These are phyloP conservation scores for Tremella mesenterica DNA, from an alignment of 768 basidiomycete species.

Conservation along the genomic window DNA sequence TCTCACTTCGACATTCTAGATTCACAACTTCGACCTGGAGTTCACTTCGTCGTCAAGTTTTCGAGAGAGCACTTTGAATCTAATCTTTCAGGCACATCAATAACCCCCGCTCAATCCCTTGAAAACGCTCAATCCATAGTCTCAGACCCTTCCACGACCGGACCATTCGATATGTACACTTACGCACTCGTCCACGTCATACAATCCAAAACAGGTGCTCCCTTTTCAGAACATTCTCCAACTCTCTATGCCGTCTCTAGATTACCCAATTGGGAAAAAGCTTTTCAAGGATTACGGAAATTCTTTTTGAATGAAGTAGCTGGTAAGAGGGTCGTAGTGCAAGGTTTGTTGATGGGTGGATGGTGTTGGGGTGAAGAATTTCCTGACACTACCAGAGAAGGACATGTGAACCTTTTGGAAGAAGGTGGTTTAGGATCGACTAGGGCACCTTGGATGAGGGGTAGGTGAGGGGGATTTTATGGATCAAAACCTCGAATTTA, in stretches of 20 bases:
- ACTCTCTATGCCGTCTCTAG: slow-evolving; percentile 77
- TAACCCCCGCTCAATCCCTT: slow-evolving; percentile 79
- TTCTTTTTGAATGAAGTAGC: slow-evolving; percentile 97
- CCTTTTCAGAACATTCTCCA: slow-evolving; percentile 48
- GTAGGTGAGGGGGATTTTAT: no score
- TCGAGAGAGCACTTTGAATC: no score
- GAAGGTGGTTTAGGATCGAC: no score
- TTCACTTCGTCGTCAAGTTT: no score
- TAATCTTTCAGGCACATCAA: slow-evolving; percentile 52
- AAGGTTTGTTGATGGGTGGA: slow-evolving; percentile 56
- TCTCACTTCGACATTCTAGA: no score
- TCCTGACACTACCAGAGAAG: no score
- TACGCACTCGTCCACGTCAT: slow-evolving; percentile 21
- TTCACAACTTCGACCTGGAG: no score
- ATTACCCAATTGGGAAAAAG: slow-evolving; percentile 83
- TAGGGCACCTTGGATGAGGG: no score
- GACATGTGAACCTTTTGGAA: no score
- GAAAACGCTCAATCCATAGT: slow-evolving; percentile 57
- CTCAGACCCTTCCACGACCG: slow-evolving; percentile 8
- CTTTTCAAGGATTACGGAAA: slow-evolving; percentile 79
- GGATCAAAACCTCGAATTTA: no score
- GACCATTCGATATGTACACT: slow-evolving; percentile 26
- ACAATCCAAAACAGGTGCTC: slow-evolving; percentile 24
- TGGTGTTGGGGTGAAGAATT: slow-evolving; percentile 30
- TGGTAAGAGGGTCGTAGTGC: slow-evolving; percentile 89